Evolutionary conservation across 805 yeast genomes (phyloP).

Genomic region (Ogataea paraovalis): DNA sequence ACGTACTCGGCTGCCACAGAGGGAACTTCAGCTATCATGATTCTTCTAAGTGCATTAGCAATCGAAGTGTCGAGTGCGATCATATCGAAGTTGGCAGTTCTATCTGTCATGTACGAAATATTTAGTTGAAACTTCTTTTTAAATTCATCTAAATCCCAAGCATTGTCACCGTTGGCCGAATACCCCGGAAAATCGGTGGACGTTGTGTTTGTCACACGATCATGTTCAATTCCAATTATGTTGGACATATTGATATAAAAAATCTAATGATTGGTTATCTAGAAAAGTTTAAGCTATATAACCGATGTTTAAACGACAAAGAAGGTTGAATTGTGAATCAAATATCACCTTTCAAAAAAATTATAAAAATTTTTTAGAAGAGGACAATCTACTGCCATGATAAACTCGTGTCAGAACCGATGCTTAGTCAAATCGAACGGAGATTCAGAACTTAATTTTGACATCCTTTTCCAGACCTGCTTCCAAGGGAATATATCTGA

Average conservation of each 20-base stretch:
- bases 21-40: slow-evolving; percentile 96
- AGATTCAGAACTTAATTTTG: no score
- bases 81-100: slow-evolving; percentile 82
- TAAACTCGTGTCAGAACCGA: no score
- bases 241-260: slow-evolving; percentile 34
- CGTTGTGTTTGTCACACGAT: slow-evolving; percentile 85
- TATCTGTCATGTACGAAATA: slow-evolving; percentile 59
- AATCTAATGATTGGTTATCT: background rate
- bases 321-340: no score
- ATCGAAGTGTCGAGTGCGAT: slow-evolving; percentile 84
- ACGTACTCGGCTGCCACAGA: slow-evolving; percentile 93
- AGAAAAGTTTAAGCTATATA: no score
- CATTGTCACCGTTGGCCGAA: slow-evolving; percentile 51
- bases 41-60: slow-evolving; percentile 94
- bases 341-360: no score
- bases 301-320: no score
- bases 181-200: slow-evolving; percentile 93
- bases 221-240: slow-evolving; percentile 82
- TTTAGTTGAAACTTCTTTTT: slow-evolving; percentile 62
- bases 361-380: no score
- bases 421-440: no score
- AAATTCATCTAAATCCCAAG: slow-evolving; percentile 85
- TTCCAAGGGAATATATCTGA: no score
- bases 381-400: no score
- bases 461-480: no score